These are phyloP conservation scores for Aspergillus saccharolyticus DNA, from an alignment of 495 filamentous ascomycete species.

Conservation along the genomic window DNA sequence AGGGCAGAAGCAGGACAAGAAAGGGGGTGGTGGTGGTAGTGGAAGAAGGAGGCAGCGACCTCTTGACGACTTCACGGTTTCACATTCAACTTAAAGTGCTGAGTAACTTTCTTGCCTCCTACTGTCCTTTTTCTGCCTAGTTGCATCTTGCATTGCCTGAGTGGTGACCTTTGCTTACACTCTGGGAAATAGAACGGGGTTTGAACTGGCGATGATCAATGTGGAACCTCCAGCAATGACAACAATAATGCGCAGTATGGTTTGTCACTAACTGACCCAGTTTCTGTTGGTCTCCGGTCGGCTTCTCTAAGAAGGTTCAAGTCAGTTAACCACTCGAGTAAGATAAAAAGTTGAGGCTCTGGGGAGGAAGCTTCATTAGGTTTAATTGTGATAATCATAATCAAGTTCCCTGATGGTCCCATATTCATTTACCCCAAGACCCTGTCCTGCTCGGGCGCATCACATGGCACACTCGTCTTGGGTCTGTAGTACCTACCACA, in stretches of 20 bases:
- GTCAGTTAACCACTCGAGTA: background rate
- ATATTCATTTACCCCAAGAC: background rate
- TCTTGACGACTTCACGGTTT: background rate
- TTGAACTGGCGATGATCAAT: constrained; percentile 2
- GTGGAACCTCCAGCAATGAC: constrained; percentile 4
- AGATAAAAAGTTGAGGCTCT: background rate
- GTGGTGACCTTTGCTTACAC: background rate
- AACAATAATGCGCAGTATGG: background rate
- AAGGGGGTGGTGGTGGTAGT: background rate
- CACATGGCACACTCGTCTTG: background rate
- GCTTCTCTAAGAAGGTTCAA: background rate
- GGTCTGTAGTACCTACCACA: background rate
- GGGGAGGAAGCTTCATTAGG: background rate
- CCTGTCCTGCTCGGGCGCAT: background rate
- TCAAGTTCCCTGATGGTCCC: background rate
- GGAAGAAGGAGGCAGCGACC: background rate
- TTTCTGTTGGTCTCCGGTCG: background rate
- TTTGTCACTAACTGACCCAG: background rate
- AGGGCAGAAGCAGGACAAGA: background rate
- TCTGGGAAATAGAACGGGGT: constrained; percentile 1
- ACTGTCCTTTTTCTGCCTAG: background rate
- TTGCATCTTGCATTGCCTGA: background rate
- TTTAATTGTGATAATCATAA: background rate
- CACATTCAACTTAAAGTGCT: no score
- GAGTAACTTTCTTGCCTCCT: no score